Evolutionary conservation across 805 yeast genomes (phyloP).

Genomic region (Metschnikowia corniflorae): DNA sequence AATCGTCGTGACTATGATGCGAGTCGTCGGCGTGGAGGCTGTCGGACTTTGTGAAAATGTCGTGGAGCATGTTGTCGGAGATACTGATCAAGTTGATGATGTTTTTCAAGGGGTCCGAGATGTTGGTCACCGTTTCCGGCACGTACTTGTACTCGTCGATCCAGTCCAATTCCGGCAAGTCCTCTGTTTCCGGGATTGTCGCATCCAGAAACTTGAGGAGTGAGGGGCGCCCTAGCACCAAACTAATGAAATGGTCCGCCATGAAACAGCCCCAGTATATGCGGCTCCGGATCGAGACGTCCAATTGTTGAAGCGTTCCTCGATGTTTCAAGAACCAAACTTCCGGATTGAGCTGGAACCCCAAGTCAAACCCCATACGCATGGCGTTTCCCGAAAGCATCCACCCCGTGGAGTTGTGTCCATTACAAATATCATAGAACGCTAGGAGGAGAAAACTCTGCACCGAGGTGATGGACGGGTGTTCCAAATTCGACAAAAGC

Average conservation of each 20-base stretch:
- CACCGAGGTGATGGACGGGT: slow-evolving; percentile 51
- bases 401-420: slow-evolving; percentile 59
- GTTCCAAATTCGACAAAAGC: slow-evolving; percentile 40
- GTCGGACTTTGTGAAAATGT: slow-evolving; percentile 40
- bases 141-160: slow-evolving; percentile 54
- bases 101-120: slow-evolving; percentile 42
- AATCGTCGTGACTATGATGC: slow-evolving; percentile 29
- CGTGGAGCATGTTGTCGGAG: slow-evolving; percentile 44
- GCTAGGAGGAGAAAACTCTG: slow-evolving; percentile 59
- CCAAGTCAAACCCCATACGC: slow-evolving; percentile 62
- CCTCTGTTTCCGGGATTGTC: slow-evolving; percentile 56
- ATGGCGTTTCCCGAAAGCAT: slow-evolving; percentile 59
- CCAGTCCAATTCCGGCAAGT: slow-evolving; percentile 58
- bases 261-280: slow-evolving; percentile 66
- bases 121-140: slow-evolving; percentile 28
- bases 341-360: slow-evolving; percentile 58
- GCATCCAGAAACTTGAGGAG: slow-evolving; percentile 53
- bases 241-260: slow-evolving; percentile 60
- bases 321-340: slow-evolving; percentile 49
- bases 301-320: slow-evolving; percentile 43
- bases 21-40: slow-evolving; percentile 20
- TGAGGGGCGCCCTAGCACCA: slow-evolving; percentile 58
- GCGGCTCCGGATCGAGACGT: slow-evolving; percentile 53
- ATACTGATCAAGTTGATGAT: slow-evolving; percentile 41
- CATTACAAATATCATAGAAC: slow-evolving; percentile 59